These are phyloP conservation scores for Sutorius eximius DNA, from an alignment of 1,284 basidiomycete genomes.

Conservation along the genomic window DNA sequence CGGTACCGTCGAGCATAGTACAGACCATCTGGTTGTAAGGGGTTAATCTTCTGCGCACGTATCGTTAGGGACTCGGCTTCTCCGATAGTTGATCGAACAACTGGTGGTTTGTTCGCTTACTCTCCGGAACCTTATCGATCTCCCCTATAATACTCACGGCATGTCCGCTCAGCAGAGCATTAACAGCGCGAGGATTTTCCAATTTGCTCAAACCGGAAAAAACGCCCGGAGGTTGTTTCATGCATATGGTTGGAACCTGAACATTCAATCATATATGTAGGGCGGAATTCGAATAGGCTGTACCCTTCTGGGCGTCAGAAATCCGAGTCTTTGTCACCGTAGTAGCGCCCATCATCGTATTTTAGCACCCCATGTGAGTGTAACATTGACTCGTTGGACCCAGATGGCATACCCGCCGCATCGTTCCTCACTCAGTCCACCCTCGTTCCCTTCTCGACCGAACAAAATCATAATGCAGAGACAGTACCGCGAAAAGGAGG, in stretches of 20 bases:
- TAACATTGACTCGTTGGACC: background rate
- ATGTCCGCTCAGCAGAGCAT: background rate
- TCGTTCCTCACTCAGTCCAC: background rate
- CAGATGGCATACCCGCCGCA: background rate
- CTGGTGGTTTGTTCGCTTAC: background rate
- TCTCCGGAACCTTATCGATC: background rate
- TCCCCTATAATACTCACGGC: background rate
- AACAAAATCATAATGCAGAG: constrained; percentile 18
- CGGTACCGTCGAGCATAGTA: background rate
- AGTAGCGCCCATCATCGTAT: background rate
- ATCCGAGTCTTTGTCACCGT: no score
- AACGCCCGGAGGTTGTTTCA: background rate
- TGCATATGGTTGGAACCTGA: no score
- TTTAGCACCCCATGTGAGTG: background rate
- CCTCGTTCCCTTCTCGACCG: background rate
- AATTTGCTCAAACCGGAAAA: background rate
- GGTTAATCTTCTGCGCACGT: background rate
- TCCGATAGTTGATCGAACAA: background rate
- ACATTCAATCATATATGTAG: no score
- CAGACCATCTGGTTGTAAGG: background rate
- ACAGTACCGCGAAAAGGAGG: constrained; percentile 25
- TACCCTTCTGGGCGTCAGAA: background rate
- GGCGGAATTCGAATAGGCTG: background rate
- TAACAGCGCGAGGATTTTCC: background rate
- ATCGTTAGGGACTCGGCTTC: no score